Evolutionary conservation across 2,329 filamentous ascomycete species (phyloP), one percentile per base, ranked within the genome.

Genomic region (Stachybotrys echinatus): DNA sequence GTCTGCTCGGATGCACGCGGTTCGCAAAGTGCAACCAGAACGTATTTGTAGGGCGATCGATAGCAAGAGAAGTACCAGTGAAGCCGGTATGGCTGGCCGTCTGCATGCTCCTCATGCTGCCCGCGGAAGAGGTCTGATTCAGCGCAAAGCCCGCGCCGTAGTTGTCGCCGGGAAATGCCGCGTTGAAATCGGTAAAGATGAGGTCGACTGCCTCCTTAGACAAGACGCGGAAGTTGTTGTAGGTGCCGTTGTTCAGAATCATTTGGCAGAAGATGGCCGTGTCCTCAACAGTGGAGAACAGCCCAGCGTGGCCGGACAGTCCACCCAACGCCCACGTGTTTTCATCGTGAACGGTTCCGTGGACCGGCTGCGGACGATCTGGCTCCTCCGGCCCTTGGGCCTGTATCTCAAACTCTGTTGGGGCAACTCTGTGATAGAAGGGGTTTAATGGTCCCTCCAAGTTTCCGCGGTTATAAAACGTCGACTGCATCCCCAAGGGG

Each of bases 171-270:
- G 55, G 55, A 44, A 67, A 66, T 2, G 51, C 50, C 0, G 51
- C 56, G 44, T 66, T 65, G 50, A 65, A 65, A 39, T 67, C 61
- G 4, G 55, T 61, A 50, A 68, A 68, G 42, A 69, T 58, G 45
- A 66, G 49, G 31, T 66, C 60, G 0, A 68, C 64, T 1, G 59
- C 48, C n/a, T 57, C 46, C 6, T 56, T 48, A 5, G 55, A 60
- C 21, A 69, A 54, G 8, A 66, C 58, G 12, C 56, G 55, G 7
- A 52, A 47, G 4, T 63, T 61, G 37, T 49, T 55, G 50, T 69
- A 69, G 1, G 65, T 68, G 14, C 66, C 66, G 49, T 67, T 66
- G 55, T 68, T 67, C 17, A 67, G 57, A 37, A 68, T 63, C 65
- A 68, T 68, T 51, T 68, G 65, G 48, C 63, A 65, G 49, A 67